Evolutionary conservation across 2,329 filamentous ascomycete species (phyloP), one percentile per base, ranked within the genome.

Genomic region (Oidium heveae): DNA sequence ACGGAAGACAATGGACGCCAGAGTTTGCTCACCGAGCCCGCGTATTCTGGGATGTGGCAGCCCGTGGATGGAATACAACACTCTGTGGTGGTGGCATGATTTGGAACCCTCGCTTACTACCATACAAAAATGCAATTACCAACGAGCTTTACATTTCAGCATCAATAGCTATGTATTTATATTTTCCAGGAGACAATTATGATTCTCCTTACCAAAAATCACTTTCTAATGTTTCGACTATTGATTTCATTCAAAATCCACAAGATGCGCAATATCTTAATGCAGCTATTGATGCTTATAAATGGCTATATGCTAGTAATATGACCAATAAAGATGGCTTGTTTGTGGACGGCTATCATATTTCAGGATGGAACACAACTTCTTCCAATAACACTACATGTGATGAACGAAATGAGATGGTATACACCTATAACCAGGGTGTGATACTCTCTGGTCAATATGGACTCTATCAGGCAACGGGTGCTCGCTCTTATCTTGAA

Each of bases 91-190:
- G 89, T 22, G 89, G 89, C 47, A 93, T 96, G 84, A 75, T 79
- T 15, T 96, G 89, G 89, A 93, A 84, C 60, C 86, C 86, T 2
- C 76, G 77, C 37, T 69, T 89, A 32, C 67, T 74, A 41, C 86
- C 87, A 0, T 96, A 95, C 70, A 96, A 95, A 65, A 96, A 96
- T 63, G 86, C 89, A 58, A 93, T 96, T 61, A 96, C 89, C 33
- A 95, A 95, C 63, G 79, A 95, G 65, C 75, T 95, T 0, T 95
- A 77, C 68, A 85, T 95, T 57, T 74, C 88, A 0, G 86, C 86
- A 0, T 91, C 84, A 22, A 76, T 89, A 37, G 77, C 75, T 54
- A 95, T 96, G 89, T 95, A 94, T 64, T 74, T 91, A 5, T 76
- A 89, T 63, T 93, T 88, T 59, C 86, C 88, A 0, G 85, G 86